Percentiles rank a stretch among this genome's conserved stretches.
Conservation (phyloP, 106 monocot species). For the Alisma plantagoaquatica region DNA sequence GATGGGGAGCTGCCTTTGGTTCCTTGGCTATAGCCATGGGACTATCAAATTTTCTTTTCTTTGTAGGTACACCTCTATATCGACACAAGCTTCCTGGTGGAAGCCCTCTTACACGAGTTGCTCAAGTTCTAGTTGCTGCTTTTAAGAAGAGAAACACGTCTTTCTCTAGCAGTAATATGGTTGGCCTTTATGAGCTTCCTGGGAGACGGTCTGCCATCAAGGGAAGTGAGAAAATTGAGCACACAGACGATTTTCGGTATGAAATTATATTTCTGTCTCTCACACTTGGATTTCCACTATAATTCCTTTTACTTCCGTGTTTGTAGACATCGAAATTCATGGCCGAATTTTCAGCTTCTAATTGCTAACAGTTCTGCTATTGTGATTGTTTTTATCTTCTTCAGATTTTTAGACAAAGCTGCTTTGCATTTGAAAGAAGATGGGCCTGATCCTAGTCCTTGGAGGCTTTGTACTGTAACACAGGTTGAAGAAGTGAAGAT, state of each 20-base stretch:
- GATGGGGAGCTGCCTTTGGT: slow-evolving; percentile 19
- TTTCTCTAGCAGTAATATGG: neutral
- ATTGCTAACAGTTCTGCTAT: neutral
- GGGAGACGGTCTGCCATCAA: slow-evolving; percentile 1
- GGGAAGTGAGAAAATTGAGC: slow-evolving; percentile 15
- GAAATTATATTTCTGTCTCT: too few species aligned
- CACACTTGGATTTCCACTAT: too few species aligned
- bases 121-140: slow-evolving; percentile 18
- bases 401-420: slow-evolving; percentile 75
- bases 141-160: slow-evolving; percentile 7
- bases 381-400: neutral
- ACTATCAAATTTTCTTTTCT: slow-evolving; percentile 14
- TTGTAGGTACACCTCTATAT: slow-evolving; percentile 6
- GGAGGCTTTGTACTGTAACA: slow-evolving; percentile 68
- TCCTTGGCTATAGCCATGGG: slow-evolving; percentile 3
- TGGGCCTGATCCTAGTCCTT: slow-evolving; percentile 15
- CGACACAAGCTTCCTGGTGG: slow-evolving; percentile 11
- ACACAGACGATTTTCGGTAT: slow-evolving; percentile 15
- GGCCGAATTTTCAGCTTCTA: neutral
- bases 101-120: slow-evolving; percentile 11
- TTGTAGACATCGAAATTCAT: too few species aligned
- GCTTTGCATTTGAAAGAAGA: slow-evolving; percentile 27
- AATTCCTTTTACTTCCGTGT: too few species aligned
- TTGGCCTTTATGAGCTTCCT: slow-evolving; percentile 9
- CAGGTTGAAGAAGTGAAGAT: slow-evolving; percentile 88